Evolutionary conservation across 768 basidiomycete species (phyloP), one percentile per base, ranked within the genome.

Genomic region (Leccinum variicolor): DNA sequence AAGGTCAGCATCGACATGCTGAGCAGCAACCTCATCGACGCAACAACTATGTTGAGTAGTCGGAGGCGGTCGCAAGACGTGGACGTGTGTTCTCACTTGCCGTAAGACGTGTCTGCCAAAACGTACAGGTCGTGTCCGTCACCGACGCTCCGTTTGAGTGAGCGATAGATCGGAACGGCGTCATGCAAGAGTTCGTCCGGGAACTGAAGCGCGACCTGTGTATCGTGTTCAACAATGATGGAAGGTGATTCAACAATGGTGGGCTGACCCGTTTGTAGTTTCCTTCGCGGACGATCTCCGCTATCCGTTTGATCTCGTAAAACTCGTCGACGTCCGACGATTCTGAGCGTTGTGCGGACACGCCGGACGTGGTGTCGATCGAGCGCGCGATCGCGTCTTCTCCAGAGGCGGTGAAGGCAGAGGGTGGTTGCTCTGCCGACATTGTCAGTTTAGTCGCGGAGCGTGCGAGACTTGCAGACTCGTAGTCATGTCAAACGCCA

Each of bases 81-180:
- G 46, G 15, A 21, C 5, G 54, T 34, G 9, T 43, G 41, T 43
- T 19, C 63, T 63, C 76, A 85, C 95, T 91, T 95, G 74, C 95
- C 97, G 72, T 98, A 98, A 4, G 95, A 96, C 21, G 95, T 98
- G 73, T 99, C 96, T 13, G 95, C 96, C n/a, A 98, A 80, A 5
- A 97, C 88, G 69, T 93, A 96, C 23, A 92, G 75, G 64, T 95
- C 89, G 52, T 76, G 76, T 19, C 50, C 69, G 1, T 62, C 51
- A 47, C 79, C 76, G 23, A 85, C 68, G 54, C 66, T 72, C 2
- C 68, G 67, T 66, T 87, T 90, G 34, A 99, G 78, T 4, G 74
- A 68, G 39, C 83, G 79, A 69, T 86, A 94, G 26, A 98, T 86
- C 3, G 86, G 85, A 15, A 98, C 94, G 1, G 93, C 93, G 62